Evolutionary conservation across 129 eudicot species (phyloP).

Genomic region (Rutidosis leptorrhynchoides): DNA sequence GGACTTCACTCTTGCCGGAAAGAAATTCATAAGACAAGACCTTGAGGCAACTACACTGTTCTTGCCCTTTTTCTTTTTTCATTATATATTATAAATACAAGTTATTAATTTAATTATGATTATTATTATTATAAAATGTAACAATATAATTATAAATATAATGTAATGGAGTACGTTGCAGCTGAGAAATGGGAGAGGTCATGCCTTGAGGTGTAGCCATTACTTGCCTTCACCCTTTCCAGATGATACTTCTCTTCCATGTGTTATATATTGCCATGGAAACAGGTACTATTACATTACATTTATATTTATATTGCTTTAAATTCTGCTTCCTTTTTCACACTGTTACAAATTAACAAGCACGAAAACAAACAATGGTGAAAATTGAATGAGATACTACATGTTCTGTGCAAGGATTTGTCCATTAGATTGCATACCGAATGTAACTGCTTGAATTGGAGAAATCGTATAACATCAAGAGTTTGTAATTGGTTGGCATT

Average conservation of each 20-base stretch:
- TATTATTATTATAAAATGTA: conserved; percentile 10
- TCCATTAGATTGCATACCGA: not conserved
- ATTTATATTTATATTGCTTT: too few relatives aligned
- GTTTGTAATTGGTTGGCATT: not conserved
- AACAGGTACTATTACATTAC: conserved; percentile 58
- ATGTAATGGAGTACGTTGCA: too few relatives aligned
- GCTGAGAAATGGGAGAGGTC: conserved; percentile 82
- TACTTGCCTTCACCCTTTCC: conserved; percentile 74
- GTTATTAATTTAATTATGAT: not conserved
- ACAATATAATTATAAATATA: too few relatives aligned
- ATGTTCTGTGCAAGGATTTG: not conserved
- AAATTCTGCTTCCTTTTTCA: not conserved
- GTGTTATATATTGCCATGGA: conserved; percentile 98
- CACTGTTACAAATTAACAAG: not conserved
- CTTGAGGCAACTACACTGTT: conserved; percentile 57
- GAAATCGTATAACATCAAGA: not conserved
- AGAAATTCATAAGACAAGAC: conserved; percentile 75
- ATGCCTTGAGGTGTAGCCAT: conserved; percentile 76
- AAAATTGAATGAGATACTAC: too few relatives aligned
- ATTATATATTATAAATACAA: too few relatives aligned
- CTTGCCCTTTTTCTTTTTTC: conserved; percentile 5
- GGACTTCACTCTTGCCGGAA: conserved; percentile 78
- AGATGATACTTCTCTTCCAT: conserved; percentile 63
- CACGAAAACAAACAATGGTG: not conserved
- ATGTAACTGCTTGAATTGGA: not conserved